Base-by-base conservation (phyloP, 805 yeast species). In the Lachancea meyersii region DNA sequence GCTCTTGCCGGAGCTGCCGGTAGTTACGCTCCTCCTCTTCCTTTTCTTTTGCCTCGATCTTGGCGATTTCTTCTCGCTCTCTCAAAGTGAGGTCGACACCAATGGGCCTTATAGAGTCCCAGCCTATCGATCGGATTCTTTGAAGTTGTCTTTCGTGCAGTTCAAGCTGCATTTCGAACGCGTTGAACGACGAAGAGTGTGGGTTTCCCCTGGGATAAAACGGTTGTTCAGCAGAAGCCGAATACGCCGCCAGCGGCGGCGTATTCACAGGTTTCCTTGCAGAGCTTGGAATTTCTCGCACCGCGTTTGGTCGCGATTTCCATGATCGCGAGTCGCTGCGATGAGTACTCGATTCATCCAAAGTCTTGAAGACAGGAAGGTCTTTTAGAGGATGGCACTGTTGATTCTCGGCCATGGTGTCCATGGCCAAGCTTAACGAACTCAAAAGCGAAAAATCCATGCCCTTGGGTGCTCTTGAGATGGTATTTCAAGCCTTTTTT, bases 1-100 rank as follows among this genome's bases (percentile, higher is more conserved):
- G 16, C 5, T 5, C 19, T 18, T 35, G 31, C 16, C 23, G 22
- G 30, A 36, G 38, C 26, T 26, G 35, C 20, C 24, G 26, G 22
- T 5, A 26, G 4, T 26, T 26, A 4, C 13, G 5, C 13, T 26
- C 13, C 13, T 26, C 28, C 13, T 26, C 28, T 26, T 46, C 32
- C 26, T 24, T 24, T 21, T 46, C 38, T 17, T 26, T 47, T 40
- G 37, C 58, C 33, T 57, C 65, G 23, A 56, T 55, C 24, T 39
- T 18, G 19, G 17, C 26, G 16, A 39, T 7, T 35, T 64, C 67
- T 28, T 65, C 67, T 11, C 44, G 28, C 23, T 49, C 49, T 19
- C 44, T 40, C 71, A 79, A 67, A 1, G 85, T 81, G 55, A 72
- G 76, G 2, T 69, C 67, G 8, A 79, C 53, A 0, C 87, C 88